Base-by-base conservation (phyloP, 768 basidiomycete genomes). In the Sporobolomyces pararoseus region DNA sequence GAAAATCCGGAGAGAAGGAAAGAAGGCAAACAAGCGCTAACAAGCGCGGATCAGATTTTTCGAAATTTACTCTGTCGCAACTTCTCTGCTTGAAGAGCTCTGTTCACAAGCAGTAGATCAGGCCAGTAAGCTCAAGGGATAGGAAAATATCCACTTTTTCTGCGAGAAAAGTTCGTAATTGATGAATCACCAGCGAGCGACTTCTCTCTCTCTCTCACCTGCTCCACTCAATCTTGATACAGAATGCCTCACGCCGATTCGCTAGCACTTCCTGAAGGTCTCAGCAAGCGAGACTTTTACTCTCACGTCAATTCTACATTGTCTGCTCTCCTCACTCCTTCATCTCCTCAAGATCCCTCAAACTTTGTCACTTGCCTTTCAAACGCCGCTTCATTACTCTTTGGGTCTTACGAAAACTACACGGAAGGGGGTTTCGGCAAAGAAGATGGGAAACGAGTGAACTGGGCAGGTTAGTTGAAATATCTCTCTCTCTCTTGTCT, bases 301-400 rank as follows among this genome's bases (percentile, higher is more conserved):
- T 79, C 80, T 3, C 88, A 92, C 80, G 85, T 94, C 32, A 80
- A 84, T 69, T 77, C 78, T 7, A 88, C 91, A 75, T 81, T 95
- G 19, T 79, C 81, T 14, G 76, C 80, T 27, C 79, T 96, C 37
- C 79, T 68, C 51, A 42, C 57, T 2, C 55, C 66, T 10, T 17
- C 50, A 0, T 60, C 49, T 21, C 64, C 60, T 31, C 53, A 27
- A 25, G 68, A 60, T 58, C 55, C 53, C 21, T 75, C 62, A 44
- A 59, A 66, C 59, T 71, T 91, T 90, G 84, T 95, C 49, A 86
- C 91, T n/a, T 92, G 91, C 78, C 83, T 92, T 27, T 85, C 91
- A 50, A 95, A 94, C 77, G 84, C 90, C 0, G 85, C 90, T 31
- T 86, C 90, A 10, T 80, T 94, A 60, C 84, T 96, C 50, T 95